Conservation (phyloP, 768 basidiomycete species). For the Russula griseocarnosa region DNA sequence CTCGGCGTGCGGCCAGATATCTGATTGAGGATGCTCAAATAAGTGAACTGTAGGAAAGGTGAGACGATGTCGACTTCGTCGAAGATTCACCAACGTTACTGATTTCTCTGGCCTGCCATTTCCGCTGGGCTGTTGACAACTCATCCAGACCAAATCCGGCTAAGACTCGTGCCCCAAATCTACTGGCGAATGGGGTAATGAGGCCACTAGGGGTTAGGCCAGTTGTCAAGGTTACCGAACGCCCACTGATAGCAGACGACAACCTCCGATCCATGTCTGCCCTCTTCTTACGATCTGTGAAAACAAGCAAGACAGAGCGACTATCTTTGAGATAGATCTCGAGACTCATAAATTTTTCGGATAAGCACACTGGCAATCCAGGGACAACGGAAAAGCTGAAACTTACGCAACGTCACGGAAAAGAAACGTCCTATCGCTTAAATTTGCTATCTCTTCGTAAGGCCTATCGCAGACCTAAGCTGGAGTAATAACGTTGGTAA, state of each 20-base stretch:
- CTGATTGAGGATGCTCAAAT: slow-evolving; percentile 85
- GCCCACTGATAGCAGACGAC: slow-evolving; percentile 42
- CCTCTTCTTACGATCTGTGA: slow-evolving; percentile 63
- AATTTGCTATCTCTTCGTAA: slow-evolving; percentile 72
- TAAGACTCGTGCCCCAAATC: slow-evolving; percentile 47
- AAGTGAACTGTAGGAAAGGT: slow-evolving; percentile 63
- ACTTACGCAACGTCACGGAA: slow-evolving; percentile 90
- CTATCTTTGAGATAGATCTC: slow-evolving; percentile 94
- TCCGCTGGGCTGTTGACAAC: slow-evolving; percentile 64
- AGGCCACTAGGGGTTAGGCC: slow-evolving; percentile 41
- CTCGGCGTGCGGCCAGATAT: slow-evolving; percentile 89
- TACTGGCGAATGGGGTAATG: slow-evolving; percentile 54
- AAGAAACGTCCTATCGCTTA: slow-evolving; percentile 77
- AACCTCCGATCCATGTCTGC: slow-evolving; percentile 56
- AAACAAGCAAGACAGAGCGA: slow-evolving; percentile 79
- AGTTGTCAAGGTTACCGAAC: slow-evolving; percentile 31
- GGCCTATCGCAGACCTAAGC: slow-evolving; percentile 46
- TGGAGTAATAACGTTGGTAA: not conserved
- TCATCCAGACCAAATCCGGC: slow-evolving; percentile 55
- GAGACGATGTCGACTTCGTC: slow-evolving; percentile 3
- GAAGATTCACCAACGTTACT: slow-evolving; percentile 63
- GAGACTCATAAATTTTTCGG: slow-evolving; percentile 44
- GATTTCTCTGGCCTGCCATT: slow-evolving; percentile 87
- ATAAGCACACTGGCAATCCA: not conserved
- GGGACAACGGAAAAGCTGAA: not conserved